Conservation (phyloP, 495 filamentous ascomycete genomes). For the Hypoxylon fuscum region DNA sequence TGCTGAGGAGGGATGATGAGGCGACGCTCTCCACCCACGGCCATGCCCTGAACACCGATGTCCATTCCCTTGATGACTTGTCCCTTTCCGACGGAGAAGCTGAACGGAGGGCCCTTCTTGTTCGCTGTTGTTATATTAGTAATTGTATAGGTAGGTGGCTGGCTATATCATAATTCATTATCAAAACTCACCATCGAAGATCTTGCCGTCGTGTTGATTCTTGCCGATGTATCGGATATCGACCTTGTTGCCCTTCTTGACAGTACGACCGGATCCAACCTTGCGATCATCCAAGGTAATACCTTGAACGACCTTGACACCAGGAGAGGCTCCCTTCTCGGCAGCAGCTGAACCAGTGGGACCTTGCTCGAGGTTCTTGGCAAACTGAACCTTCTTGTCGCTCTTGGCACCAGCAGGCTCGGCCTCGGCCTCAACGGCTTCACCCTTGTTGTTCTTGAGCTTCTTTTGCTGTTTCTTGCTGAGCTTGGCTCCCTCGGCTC, state of each 20-base stretch:
- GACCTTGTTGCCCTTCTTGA: conserved; percentile 86
- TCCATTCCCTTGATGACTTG: conserved; percentile 99
- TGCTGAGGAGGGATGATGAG: conserved; percentile 84
- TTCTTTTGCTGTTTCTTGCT: conserved; percentile 99
- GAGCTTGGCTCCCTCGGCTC: conserved; percentile 67
- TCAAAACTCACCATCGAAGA: conserved; percentile 82
- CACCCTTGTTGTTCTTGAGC: conserved; percentile 96
- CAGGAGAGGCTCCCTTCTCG: conserved; percentile 59
- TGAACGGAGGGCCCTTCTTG: conserved; percentile 97
- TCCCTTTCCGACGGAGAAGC: conserved; percentile 89
- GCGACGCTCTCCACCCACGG: conserved; percentile 89
- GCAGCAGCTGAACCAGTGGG: conserved; percentile 72
- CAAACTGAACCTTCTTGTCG: conserved; percentile 98
- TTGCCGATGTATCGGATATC: conserved; percentile 98
- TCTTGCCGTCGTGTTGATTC: conserved; percentile 86
- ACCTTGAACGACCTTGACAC: conserved; percentile 80
- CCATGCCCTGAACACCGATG: conserved; percentile 90
- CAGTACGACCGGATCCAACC: conserved; percentile 78
- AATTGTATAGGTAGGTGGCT: not conserved
- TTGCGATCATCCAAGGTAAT: conserved; percentile 97
- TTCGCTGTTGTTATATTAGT: conserved; percentile 70
- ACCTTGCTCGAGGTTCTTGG: conserved; percentile 97
- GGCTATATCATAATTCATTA: not conserved
- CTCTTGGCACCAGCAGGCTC: conserved; percentile 62
- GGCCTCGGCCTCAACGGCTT: conserved; percentile 68